Conservation (phyloP, 345 rosid genomes). For the Salix exigua region DNA sequence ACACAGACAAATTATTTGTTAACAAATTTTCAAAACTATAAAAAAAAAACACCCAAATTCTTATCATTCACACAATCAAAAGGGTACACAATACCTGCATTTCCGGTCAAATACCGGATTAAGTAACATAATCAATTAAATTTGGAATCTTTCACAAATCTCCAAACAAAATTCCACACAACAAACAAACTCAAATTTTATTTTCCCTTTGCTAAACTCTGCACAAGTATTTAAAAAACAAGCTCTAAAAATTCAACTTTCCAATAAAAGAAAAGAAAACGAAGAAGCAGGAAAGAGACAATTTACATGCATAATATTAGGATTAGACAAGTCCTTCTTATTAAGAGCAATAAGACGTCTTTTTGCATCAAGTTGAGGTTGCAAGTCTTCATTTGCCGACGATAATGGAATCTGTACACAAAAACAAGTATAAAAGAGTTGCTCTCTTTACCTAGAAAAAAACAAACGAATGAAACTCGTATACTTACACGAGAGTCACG, state of each 20-base stretch:
- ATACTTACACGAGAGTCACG: conserved; percentile 80
- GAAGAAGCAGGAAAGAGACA: neutral
- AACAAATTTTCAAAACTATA: no score
- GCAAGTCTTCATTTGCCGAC: conserved; percentile 73
- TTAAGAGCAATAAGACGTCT: conserved; percentile 82
- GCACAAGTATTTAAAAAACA: no score
- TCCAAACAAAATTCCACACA: no score
- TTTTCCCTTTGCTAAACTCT: no score
- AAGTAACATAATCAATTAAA: no score
- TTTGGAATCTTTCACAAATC: no score
- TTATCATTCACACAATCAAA: no score
- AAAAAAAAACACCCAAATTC: no score
- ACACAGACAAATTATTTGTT: no score
- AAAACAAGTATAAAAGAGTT: neutral
- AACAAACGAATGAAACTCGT: neutral
- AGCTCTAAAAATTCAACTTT: neutral
- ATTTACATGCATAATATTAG: conserved; percentile 64
- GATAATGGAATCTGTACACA: conserved; percentile 76
- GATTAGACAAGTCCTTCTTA: conserved; percentile 90
- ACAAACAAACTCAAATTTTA: no score
- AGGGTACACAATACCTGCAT: no score
- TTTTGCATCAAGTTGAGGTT: conserved; percentile 68
- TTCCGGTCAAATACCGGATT: no score
- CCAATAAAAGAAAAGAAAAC: neutral
- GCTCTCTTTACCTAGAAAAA: neutral